phyloP scores from a whole-genome alignment of 2,329 filamentous ascomycete species.

The Tolypocladium nubicola region DNA sequence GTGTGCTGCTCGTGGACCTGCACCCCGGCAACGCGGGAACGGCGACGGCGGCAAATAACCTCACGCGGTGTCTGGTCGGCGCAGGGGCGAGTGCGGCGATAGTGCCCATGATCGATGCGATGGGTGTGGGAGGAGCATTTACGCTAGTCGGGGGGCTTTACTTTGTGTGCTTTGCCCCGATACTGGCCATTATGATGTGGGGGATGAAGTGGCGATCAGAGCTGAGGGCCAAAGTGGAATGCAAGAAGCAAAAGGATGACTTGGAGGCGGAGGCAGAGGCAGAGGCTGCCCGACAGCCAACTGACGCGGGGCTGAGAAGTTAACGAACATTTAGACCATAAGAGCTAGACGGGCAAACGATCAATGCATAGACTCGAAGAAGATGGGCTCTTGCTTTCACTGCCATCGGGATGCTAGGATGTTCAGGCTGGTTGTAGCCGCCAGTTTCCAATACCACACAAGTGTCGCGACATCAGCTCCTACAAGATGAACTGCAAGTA shows the following conservation, averaged over 20 bases:
- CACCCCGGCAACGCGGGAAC: constrained; percentile 40
- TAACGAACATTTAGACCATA: background rate
- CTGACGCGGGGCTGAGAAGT: background rate
- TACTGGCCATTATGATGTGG: constrained; percentile 29
- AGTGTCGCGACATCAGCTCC: too few species aligned
- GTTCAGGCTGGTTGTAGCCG: too few species aligned
- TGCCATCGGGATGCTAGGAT: too few species aligned
- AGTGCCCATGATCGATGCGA: constrained; percentile 36
- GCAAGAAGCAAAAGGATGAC: constrained; percentile 9
- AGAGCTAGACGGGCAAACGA: too few species aligned
- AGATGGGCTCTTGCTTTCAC: too few species aligned
- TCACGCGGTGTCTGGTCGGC: constrained; percentile 43
- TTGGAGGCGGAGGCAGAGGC: constrained; percentile 5
- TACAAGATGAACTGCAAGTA: too few species aligned
- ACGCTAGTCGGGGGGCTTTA: constrained; percentile 34
- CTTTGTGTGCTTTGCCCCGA: constrained; percentile 24
- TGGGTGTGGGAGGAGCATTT: constrained; percentile 43
- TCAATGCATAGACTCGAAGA: too few species aligned
- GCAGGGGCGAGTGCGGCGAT: constrained; percentile 42
- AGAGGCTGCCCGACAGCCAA: background rate
- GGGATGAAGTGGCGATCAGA: constrained; percentile 33
- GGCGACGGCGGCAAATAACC: constrained; percentile 45
- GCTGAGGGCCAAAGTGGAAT: constrained; percentile 14
- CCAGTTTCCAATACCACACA: too few species aligned
- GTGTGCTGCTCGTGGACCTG: constrained; percentile 44